phyloP scores from a whole-genome alignment of 2,329 filamentous ascomycete genomes.

The Beauveria brongniartii region DNA sequence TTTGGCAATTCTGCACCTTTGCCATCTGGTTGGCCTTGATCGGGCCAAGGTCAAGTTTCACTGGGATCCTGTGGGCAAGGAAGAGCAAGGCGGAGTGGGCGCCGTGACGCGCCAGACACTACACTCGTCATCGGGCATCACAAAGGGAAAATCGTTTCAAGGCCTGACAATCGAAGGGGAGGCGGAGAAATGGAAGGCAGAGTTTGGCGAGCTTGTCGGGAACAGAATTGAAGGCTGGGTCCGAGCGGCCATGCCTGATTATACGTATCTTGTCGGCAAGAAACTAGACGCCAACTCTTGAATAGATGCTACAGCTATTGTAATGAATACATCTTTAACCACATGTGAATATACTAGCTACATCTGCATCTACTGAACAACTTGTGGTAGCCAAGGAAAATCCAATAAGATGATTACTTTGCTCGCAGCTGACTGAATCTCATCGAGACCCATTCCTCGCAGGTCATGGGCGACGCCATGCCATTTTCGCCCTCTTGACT shows the following conservation, averaged over 20 bases:
- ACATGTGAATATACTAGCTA: too few relatives aligned
- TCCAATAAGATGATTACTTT: neutral
- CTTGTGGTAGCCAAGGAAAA: too few relatives aligned
- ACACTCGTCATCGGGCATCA: neutral
- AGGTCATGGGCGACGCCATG: neutral
- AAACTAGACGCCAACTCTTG: neutral
- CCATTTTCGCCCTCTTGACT: neutral
- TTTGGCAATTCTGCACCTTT: neutral
- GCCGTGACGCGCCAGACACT: neutral
- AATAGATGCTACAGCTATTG: neutral
- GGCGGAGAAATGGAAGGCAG: constrained; percentile 12
- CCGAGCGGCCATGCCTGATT: constrained; percentile 9
- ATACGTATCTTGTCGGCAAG: neutral
- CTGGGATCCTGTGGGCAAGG: neutral
- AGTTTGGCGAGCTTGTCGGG: constrained; percentile 11
- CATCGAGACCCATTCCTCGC: constrained; percentile 4
- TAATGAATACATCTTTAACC: neutral
- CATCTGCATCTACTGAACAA: neutral
- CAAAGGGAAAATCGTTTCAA: constrained; percentile 9
- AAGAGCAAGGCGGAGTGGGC: neutral
- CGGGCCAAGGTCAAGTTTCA: neutral
- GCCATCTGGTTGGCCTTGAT: neutral
- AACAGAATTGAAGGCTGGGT: constrained; percentile 8
- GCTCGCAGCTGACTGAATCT: neutral
- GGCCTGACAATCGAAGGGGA: constrained; percentile 11